Evolutionary conservation across 2,329 filamentous ascomycete genomes (phyloP).

Genomic region (Torrubiellomyces zombiae): DNA sequence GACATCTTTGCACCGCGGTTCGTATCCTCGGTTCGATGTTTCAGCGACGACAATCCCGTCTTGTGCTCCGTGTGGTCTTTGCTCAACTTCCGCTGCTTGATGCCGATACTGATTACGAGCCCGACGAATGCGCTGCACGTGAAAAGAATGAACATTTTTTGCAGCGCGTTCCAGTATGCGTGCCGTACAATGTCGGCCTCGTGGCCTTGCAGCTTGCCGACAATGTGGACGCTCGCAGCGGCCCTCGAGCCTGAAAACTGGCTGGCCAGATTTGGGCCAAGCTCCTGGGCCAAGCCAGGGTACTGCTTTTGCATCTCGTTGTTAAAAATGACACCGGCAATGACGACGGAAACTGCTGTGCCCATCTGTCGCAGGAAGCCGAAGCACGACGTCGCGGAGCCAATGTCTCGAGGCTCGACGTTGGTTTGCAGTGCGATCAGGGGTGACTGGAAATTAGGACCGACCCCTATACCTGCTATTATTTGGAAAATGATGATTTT

Average conservation of each 20-base stretch:
- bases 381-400: conserved; percentile 51
- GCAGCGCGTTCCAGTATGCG: conserved; percentile 32
- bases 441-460: conserved; percentile 53
- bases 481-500: conserved; percentile 46
- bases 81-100: conserved; percentile 33
- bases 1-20: too few relatives aligned
- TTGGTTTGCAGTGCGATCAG: conserved; percentile 52
- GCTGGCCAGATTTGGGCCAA: conserved; percentile 32
- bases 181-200: conserved; percentile 24
- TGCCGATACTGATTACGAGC: conserved; percentile 27
- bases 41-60: conserved; percentile 33
- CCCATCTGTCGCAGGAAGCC: conserved; percentile 53
- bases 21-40: conserved; percentile 13
- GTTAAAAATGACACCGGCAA: conserved; percentile 67
- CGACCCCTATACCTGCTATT: conserved; percentile 45
- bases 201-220: conserved; percentile 30
- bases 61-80: conserved; percentile 40
- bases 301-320: conserved; percentile 50
- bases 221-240: conserved; percentile 40
- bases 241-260: conserved; percentile 42
- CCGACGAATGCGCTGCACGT: conserved; percentile 30
- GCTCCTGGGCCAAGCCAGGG: conserved; percentile 25
- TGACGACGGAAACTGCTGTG: conserved; percentile 50
- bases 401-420: conserved; percentile 45
- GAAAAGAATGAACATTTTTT: conserved; percentile 42